phyloP scores from a whole-genome alignment of 495 filamentous ascomycete genomes.

The Cudoniella acicularis region DNA sequence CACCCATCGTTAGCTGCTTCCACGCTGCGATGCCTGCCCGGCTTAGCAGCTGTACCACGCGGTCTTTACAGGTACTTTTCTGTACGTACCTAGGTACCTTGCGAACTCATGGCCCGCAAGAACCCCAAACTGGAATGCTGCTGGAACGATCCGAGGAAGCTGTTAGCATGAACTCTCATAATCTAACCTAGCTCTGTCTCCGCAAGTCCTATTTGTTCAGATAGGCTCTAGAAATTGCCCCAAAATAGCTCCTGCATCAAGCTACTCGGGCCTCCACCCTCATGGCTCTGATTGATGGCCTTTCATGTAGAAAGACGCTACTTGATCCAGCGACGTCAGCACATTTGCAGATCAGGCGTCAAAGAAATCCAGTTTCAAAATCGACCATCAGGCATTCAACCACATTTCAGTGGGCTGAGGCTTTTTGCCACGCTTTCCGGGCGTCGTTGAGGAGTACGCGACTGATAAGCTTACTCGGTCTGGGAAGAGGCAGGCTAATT shows the following conservation, averaged over 20 bases:
- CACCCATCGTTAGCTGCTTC: neutral
- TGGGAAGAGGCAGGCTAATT: no score
- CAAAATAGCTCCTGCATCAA: no score
- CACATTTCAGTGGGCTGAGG: neutral
- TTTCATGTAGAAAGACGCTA: neutral
- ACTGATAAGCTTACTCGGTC: neutral
- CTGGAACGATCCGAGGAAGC: neutral
- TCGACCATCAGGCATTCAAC: neutral
- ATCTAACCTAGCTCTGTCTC: neutral
- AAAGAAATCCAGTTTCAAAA: neutral
- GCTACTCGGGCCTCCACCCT: no score
- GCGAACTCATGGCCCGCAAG: neutral
- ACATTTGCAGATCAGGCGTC: neutral
- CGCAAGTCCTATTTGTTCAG: neutral
- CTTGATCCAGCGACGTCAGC: neutral
- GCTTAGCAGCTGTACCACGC: no score
- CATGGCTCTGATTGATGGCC: neutral
- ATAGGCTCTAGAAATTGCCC: neutral
- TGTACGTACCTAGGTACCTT: no score
- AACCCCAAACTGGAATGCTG: neutral
- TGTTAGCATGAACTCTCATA: neutral
- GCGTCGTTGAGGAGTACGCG: neutral
- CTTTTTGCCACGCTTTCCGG: neutral
- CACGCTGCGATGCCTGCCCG: neutral
- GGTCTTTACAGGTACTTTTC: neutral